Conservation (phyloP, 2,329 filamentous ascomycete genomes). For the Trichoderma gracile region DNA sequence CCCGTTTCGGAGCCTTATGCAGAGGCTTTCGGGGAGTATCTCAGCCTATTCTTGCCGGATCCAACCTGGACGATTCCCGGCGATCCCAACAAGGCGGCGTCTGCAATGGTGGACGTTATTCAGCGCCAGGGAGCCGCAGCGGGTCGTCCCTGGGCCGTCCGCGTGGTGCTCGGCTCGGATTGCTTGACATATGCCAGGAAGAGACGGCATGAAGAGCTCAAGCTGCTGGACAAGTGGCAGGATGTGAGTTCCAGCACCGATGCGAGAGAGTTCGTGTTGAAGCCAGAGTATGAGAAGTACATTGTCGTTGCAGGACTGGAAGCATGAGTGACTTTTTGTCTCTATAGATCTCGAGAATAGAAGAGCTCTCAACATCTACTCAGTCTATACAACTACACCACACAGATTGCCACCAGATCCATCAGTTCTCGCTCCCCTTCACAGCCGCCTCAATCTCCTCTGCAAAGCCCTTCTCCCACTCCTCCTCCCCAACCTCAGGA, state of each 20-base stretch:
- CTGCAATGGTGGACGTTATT: slow-evolving; percentile 34
- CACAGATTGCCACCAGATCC: neutral
- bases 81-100: slow-evolving; percentile 31
- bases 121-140: slow-evolving; percentile 33
- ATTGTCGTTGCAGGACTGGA: slow-evolving; percentile 7
- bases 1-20: slow-evolving; percentile 29
- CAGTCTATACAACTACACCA: neutral
- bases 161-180: slow-evolving; percentile 38
- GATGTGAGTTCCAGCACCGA: slow-evolving; percentile 33
- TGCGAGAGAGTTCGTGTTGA: neutral
- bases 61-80: slow-evolving; percentile 33
- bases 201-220: slow-evolving; percentile 32
- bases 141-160: slow-evolving; percentile 32
- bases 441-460: slow-evolving; percentile 27
- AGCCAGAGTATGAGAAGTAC: slow-evolving; percentile 10
- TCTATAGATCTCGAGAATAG: no score
- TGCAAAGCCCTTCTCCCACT: slow-evolving; percentile 32
- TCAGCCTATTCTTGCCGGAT: slow-evolving; percentile 31
- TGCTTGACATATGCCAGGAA: slow-evolving; percentile 31
- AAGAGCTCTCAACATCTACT: neutral
- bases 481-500: slow-evolving; percentile 35
- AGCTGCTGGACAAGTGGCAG: slow-evolving; percentile 32
- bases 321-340: neutral
- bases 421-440: slow-evolving; percentile 17
- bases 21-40: slow-evolving; percentile 28